phyloP scores from a whole-genome alignment of 352 stramenopile genomes.

The Pythium aquatile region DNA sequence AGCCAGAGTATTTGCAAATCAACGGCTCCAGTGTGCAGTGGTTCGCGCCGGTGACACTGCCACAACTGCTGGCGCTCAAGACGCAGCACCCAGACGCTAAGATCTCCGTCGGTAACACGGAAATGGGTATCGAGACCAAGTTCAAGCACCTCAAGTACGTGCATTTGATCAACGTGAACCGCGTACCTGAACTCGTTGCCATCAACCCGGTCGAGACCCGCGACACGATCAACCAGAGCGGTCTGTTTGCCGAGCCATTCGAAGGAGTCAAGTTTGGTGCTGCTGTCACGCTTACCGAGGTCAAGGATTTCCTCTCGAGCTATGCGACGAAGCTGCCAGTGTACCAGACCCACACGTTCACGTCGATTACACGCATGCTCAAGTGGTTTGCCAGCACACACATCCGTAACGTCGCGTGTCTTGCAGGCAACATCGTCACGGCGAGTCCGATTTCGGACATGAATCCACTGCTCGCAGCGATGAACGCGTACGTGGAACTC shows the following conservation, averaged over 20 bases:
- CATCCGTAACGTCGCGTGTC: constrained; percentile 95
- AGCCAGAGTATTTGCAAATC: constrained; percentile 66
- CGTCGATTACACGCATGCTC: constrained; percentile 87
- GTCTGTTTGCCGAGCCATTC: constrained; percentile 39
- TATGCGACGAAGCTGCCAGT: constrained; percentile 34
- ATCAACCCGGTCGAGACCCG: constrained; percentile 35
- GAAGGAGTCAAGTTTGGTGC: constrained; percentile 79
- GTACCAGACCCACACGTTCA: constrained; percentile 52
- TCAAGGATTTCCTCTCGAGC: constrained; percentile 60
- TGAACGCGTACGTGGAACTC: constrained; percentile 77
- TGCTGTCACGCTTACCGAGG: constrained; percentile 67
- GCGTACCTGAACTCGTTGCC: constrained; percentile 58
- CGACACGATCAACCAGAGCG: constrained; percentile 57
- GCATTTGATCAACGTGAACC: constrained; percentile 68
- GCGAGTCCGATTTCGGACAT: constrained; percentile 97
- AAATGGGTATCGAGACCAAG: constrained; percentile 96
- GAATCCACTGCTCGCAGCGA: constrained; percentile 93
- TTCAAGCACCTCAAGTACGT: constrained; percentile 89
- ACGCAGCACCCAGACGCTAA: constrained; percentile 78
- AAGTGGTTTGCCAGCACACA: constrained; percentile 97
- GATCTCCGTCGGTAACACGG: constrained; percentile 96
- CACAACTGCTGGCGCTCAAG: constrained; percentile 89
- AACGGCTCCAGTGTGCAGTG: constrained; percentile 81
- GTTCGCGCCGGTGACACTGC: constrained; percentile 91
- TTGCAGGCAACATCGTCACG: constrained; percentile 96